Percentiles rank a stretch among this genome's conserved stretches.
Evolutionary conservation across 1,284 basidiomycete species (phyloP).

Genomic region (Puccinia novopanici): DNA sequence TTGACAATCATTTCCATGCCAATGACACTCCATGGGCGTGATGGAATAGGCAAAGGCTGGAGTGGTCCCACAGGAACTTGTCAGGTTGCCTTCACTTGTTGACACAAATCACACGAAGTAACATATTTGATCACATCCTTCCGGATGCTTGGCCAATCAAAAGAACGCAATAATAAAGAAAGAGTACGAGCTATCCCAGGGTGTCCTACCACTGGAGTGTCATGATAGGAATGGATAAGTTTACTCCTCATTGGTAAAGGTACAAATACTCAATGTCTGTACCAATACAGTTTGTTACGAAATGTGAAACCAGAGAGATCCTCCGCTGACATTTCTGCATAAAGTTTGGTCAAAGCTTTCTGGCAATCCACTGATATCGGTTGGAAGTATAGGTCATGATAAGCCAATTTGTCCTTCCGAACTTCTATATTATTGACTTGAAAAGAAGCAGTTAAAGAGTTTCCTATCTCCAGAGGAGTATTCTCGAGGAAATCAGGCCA

Average conservation of each 20-base stretch:
- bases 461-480: too few relatives aligned
- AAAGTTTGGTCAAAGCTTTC: not conserved
- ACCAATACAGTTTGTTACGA: not conserved
- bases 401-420: too few relatives aligned
- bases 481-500: not conserved
- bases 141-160: too few relatives aligned
- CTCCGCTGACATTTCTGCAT: not conserved
- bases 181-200: constrained; percentile 11
- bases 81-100: too few relatives aligned
- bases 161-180: not conserved
- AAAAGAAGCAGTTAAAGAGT: too few relatives aligned
- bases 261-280: not conserved
- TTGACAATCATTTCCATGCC: constrained; percentile 63
- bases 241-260: too few relatives aligned
- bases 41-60: too few relatives aligned
- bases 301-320: not conserved
- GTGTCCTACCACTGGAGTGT: not conserved
- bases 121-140: too few relatives aligned
- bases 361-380: not conserved
- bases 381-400: constrained; percentile 1
- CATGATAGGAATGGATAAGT: not conserved
- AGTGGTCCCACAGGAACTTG: too few relatives aligned
- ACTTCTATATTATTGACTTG: too few relatives aligned
- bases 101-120: too few relatives aligned
- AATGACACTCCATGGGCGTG: constrained; percentile 62